phyloP scores from a whole-genome alignment of 2,329 filamentous ascomycete species.

The Fusarium anguioides region DNA sequence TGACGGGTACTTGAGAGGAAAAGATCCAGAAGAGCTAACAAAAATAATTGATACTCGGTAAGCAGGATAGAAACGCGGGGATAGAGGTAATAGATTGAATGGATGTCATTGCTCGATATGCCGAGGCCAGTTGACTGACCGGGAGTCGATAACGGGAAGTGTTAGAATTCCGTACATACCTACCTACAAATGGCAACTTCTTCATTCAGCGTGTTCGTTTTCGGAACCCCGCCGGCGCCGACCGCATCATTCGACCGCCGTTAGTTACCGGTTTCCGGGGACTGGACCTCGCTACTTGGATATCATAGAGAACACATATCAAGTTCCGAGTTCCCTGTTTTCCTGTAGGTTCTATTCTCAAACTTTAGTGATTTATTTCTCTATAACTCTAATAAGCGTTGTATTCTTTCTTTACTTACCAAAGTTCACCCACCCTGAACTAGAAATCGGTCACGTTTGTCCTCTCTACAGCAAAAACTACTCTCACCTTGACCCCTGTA shows the following conservation, averaged over 20 bases:
- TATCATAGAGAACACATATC: conserved; percentile 1
- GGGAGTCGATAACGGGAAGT: conserved; percentile 28
- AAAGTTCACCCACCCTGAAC: background rate
- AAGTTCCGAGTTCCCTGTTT: background rate
- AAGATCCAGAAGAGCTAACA: conserved; percentile 20
- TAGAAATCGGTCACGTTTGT: background rate
- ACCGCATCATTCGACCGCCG: conserved; percentile 29
- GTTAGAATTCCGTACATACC: background rate
- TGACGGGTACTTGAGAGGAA: conserved; percentile 8
- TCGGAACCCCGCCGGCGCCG: conserved; percentile 36
- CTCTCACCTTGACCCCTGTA: conserved; percentile 12
- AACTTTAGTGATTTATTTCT: background rate
- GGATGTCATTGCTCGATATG: conserved; percentile 19
- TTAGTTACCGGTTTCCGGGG: conserved; percentile 15
- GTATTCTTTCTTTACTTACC: background rate
- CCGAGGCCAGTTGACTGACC: conserved; percentile 18
- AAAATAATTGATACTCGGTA: background rate
- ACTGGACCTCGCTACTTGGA: conserved; percentile 2
- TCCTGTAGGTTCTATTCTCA: background rate
- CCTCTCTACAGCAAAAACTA: background rate
- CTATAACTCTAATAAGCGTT: background rate
- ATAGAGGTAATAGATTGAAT: conserved; percentile 5
- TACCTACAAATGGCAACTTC: background rate
- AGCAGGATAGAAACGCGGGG: conserved; percentile 21
- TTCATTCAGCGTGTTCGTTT: conserved; percentile 40